These are phyloP conservation scores for Pseudovirgaria hyperparasitica DNA, from an alignment of 2,329 filamentous ascomycete genomes.

Conservation along the genomic window DNA sequence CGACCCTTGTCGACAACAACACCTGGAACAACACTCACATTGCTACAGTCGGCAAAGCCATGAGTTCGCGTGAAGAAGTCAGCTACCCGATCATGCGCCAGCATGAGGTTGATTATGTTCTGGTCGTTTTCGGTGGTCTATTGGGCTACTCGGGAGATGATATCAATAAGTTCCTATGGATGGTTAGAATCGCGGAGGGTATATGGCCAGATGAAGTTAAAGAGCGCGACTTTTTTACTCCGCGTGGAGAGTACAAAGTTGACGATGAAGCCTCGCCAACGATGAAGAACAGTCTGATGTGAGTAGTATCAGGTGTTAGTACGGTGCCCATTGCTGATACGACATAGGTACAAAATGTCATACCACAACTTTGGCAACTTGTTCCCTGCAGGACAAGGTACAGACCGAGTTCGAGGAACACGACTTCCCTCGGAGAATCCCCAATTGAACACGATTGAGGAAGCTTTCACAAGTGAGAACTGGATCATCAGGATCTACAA, in stretches of 20 bases:
- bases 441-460: conserved; percentile 77
- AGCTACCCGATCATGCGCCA: conserved; percentile 98
- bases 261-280: conserved; percentile 87
- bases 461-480: conserved; percentile 98
- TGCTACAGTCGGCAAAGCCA: conserved; percentile 95
- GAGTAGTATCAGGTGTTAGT: conserved; percentile 29
- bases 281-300: conserved; percentile 99
- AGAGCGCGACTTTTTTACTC: conserved; percentile 91
- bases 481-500: conserved; percentile 99
- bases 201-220: conserved; percentile 99
- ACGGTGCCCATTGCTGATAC: conserved; percentile 14
- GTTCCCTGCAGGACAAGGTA: conserved; percentile 82
- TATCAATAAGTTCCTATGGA: conserved; percentile 99
- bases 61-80: conserved; percentile 95
- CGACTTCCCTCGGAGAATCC: conserved; percentile 75
- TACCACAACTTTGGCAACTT: conserved; percentile 95
- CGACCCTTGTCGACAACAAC: conserved; percentile 97
- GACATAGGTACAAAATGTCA: conserved; percentile 94
- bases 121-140: conserved; percentile 91
- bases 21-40: conserved; percentile 99
- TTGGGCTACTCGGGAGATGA: conserved; percentile 96
- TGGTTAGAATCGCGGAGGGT: conserved; percentile 97
- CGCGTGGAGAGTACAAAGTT: conserved; percentile 86
- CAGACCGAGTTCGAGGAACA: conserved; percentile 75
- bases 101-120: conserved; percentile 97